Evolutionary conservation across 495 filamentous ascomycete genomes (phyloP), one percentile per base, ranked within the genome.

Genomic region (Aspergillus conjunctus): DNA sequence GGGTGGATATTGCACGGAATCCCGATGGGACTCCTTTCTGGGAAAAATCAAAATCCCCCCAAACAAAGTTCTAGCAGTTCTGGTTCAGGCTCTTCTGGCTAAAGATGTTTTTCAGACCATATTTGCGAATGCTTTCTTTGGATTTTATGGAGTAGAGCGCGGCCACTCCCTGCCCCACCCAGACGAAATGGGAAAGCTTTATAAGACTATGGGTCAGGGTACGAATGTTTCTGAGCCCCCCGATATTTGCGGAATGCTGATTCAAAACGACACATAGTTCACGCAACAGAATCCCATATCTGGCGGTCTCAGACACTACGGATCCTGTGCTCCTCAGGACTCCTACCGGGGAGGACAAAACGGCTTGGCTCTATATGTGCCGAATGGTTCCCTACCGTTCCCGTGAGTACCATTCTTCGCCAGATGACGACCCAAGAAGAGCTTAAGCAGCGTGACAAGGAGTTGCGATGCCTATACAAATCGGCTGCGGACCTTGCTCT

Each of bases 251-350:
- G 15, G 1, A 18, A n/a, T 48, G 14, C n/a, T 49, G 15, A 44
- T 15, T 2, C 31, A 4, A n/a, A 14, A 15, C 34, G 3, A 22
- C 2, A 17, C 1, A 11, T 30, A 61, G 58, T 44, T 11, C 33
- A 58, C 15, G 3, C 18, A 15, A 22, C 43, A 7, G 54, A 58
- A 3, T 49, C 39, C 21, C 58, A 65, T 17, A 44, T 51, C 11
- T 65, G 63, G 63, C 63, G 63, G 7, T 61, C 63, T 7, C 58
- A 61, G 12, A 65, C 43, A 1, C 22, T 65, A 0, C 54, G 41
- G 6, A 39, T 50, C 0, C 43, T 65, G 14, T 48, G 39, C 2
- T 39, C 41, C 44, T 22, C 50, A 41, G 6, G 2, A 26, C 5
- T 31, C 52, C 3, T 12, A 31, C 33, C 44, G 2, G 21, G 15